A percentile compares a stretch with the other conserved stretches of the same genome.
Evolutionary conservation across 208 protist genomes (phyloP).

Genomic region (Acanthamoeba healyi): DNA sequence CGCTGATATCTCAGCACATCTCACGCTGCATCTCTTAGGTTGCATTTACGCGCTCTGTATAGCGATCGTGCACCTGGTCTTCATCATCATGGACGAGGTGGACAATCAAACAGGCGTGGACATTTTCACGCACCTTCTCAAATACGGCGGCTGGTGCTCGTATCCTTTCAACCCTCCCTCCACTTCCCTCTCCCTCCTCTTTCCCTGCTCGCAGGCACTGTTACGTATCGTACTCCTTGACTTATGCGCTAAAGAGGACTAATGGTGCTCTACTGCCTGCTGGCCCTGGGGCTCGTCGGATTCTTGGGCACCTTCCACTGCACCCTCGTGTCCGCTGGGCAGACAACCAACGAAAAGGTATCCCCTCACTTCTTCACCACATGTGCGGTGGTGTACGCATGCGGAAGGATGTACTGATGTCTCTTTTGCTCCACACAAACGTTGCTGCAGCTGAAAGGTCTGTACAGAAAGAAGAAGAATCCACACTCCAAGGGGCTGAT

Average conservation of each 20-base stretch:
- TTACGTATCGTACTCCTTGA: constrained; percentile 59
- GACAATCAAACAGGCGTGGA: constrained; percentile 23
- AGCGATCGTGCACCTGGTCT: neutral
- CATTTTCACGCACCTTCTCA: constrained; percentile 34
- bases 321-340: constrained; percentile 66
- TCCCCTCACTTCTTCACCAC: neutral
- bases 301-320: constrained; percentile 79
- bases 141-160: constrained; percentile 50
- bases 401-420: too few relatives aligned
- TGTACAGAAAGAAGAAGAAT: constrained; percentile 70
- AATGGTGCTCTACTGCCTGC: constrained; percentile 74
- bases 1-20: neutral
- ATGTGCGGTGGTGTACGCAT: too few relatives aligned
- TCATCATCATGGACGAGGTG: constrained; percentile 45
- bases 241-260: constrained; percentile 15
- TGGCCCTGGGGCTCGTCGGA: constrained; percentile 76
- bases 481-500: constrained; percentile 56
- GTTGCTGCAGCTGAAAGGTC: constrained; percentile 47
- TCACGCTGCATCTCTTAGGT: neutral
- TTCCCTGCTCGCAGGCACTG: neutral
- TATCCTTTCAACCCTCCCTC: constrained; percentile 54
- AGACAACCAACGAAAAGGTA: constrained; percentile 82
- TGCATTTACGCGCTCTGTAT: constrained; percentile 46
- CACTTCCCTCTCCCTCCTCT: neutral
- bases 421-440: neutral